Evolutionary conservation across 139 green algal genomes (phyloP), one percentile per base, ranked within the genome.

Genomic region (Pleodorina starrii): DNA sequence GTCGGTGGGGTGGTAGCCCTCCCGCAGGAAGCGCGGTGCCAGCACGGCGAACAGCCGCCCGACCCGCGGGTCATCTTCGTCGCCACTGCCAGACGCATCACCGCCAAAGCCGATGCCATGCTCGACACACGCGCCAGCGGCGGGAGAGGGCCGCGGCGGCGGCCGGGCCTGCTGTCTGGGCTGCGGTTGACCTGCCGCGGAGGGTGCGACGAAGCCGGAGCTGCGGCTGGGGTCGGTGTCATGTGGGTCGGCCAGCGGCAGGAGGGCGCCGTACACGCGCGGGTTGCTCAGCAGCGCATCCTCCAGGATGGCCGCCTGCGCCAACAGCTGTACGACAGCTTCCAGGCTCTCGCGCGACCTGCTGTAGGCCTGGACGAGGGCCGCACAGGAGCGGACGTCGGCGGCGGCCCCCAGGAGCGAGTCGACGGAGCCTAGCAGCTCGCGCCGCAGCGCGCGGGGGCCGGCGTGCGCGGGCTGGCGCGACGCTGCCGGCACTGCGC

Each of bases 1-100:
- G 19, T 48, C 2, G 6, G 48, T 1, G 2, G 84, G 84, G 84
- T 89, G 84, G 84, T 89, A 89, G 21, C 69, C 84, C 38, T 89
- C 48, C 0, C 84, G 84, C 36, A 89, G 1, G 9, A 88, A 79
- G 9, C 68, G 83, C 9, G 68, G 66, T 17, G 14, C 23, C 36
- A 89, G 59, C 36, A 25, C 69, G 5, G 69, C 36, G 23, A 74
- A 29, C 46, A 54, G 66, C 81, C 46, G 63, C 77, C 54, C 25
- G 21, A 66, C 54, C 54, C 54, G 54, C 54, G 25, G 54, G 54
- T 66, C 54, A 66, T 2, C 51, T 14, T 17, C 51, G 51, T 17
- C 54, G 29, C 54, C 54, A 12, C 29, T 12, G 29, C 54, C 54
- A 12, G 21, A 21, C 3, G 3, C 9, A 12, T 66, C 54, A 66